These are phyloP conservation scores for Paracorniculantispora psalliotae DNA, from an alignment of 2,329 filamentous ascomycete genomes.

Conservation along the genomic window DNA sequence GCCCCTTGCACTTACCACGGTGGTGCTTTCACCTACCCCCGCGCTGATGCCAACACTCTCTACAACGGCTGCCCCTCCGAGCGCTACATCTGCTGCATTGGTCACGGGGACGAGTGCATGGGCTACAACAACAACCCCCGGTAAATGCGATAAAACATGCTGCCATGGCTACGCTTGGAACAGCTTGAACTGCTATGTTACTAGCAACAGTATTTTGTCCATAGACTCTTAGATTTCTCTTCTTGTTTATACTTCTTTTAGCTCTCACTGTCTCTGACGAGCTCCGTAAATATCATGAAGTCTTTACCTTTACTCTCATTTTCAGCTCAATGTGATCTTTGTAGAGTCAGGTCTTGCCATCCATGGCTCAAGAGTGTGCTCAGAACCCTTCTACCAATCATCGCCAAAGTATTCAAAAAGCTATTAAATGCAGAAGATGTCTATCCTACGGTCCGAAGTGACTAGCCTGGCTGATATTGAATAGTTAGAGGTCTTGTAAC, in stretches of 20 bases:
- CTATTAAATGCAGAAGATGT: too few species aligned
- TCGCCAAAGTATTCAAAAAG: too few species aligned
- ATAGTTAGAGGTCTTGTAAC: too few species aligned
- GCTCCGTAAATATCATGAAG: background rate
- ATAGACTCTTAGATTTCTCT: background rate
- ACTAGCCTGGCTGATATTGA: too few species aligned
- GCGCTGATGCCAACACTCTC: conserved; percentile 9
- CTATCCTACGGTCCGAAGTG: too few species aligned
- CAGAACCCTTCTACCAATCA: too few species aligned
- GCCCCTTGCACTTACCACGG: conserved; percentile 6
- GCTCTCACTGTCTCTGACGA: background rate
- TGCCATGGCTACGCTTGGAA: background rate
- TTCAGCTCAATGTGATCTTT: too few species aligned
- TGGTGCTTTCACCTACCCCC: conserved; percentile 8
- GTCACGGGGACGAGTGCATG: background rate
- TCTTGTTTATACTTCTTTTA: conserved; percentile 3
- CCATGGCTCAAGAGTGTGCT: too few species aligned
- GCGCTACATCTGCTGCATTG: conserved; percentile 9
- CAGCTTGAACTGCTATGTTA: background rate
- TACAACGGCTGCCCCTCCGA: conserved; percentile 4
- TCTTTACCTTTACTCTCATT: background rate
- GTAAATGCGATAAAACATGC: background rate
- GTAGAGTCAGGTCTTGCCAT: too few species aligned
- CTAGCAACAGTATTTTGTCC: background rate
- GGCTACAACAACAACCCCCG: background rate